phyloP scores from a whole-genome alignment of 2,329 filamentous ascomycete genomes.

The Xylariaceae sp. region DNA sequence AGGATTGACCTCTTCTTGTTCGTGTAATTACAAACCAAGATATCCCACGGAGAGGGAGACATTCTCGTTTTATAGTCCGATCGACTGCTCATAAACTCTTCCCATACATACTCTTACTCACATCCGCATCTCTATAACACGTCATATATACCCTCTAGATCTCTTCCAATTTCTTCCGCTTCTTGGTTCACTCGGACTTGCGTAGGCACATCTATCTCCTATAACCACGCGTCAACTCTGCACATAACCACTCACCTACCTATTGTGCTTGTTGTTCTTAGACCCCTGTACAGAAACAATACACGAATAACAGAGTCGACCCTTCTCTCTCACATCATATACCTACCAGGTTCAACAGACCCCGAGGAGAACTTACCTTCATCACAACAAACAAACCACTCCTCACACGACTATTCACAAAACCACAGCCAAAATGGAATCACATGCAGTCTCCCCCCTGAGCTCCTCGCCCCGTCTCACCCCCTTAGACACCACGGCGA shows the following conservation, averaged over 20 bases:
- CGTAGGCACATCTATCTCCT: not conserved
- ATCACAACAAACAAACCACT: not conserved
- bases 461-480: slow-evolving; percentile 35
- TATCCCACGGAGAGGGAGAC: not conserved
- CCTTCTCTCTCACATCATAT: not conserved
- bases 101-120: not conserved
- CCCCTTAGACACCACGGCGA: slow-evolving; percentile 34
- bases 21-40: slow-evolving; percentile 18
- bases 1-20: not conserved
- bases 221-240: not conserved
- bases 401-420: not conserved
- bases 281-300: not conserved
- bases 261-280: not conserved
- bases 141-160: slow-evolving; percentile 3
- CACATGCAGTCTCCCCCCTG: slow-evolving; percentile 37
- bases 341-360: not conserved
- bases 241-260: not conserved
- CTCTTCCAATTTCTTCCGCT: not conserved
- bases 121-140: slow-evolving; percentile 1
- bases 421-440: slow-evolving; percentile 19
- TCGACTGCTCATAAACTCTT: slow-evolving; percentile 6
- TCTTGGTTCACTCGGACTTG: not conserved
- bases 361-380: not conserved
- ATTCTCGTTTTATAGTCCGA: slow-evolving; percentile 7
- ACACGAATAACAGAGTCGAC: not conserved